phyloP scores from a whole-genome alignment of 805 yeast genomes.

The Groenewaldozyma tartarivorans region DNA sequence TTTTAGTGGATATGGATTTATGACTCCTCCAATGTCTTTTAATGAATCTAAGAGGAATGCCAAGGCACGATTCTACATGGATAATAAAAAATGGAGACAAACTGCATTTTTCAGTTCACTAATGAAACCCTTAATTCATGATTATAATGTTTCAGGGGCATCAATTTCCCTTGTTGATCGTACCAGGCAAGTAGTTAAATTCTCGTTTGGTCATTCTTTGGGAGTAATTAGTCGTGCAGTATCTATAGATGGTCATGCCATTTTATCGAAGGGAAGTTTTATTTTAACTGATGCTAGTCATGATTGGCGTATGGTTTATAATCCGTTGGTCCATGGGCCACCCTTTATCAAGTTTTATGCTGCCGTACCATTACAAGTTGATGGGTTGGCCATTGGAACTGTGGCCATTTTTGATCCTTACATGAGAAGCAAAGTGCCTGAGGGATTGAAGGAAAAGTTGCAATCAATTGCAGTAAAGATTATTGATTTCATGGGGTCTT shows the following conservation, averaged over 20 bases:
- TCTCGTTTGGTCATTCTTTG: slow-evolving; percentile 38
- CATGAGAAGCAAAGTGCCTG: slow-evolving; percentile 12
- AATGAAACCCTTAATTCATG: slow-evolving; percentile 29
- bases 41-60: slow-evolving; percentile 31
- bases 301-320: slow-evolving; percentile 61
- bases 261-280: slow-evolving; percentile 48
- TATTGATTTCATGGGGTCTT: slow-evolving; percentile 9
- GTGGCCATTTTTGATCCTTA: slow-evolving; percentile 47
- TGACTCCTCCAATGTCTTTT: slow-evolving; percentile 52
- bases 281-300: slow-evolving; percentile 47
- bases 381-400: slow-evolving; percentile 44
- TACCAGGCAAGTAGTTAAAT: slow-evolving; percentile 40
- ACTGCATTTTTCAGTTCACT: slow-evolving; percentile 32
- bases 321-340: slow-evolving; percentile 54
- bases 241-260: slow-evolving; percentile 61
- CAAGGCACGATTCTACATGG: slow-evolving; percentile 9
- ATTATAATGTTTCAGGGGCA: slow-evolving; percentile 42
- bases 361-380: slow-evolving; percentile 46
- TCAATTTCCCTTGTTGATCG: slow-evolving; percentile 50
- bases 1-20: slow-evolving; percentile 35
- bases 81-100: slow-evolving; percentile 21
- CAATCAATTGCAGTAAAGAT: slow-evolving; percentile 10
- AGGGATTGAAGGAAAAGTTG: slow-evolving; percentile 11
- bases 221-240: slow-evolving; percentile 44
- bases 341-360: slow-evolving; percentile 56